These are phyloP conservation scores for Scedosporium boydii DNA, from an alignment of 2,329 filamentous ascomycete species.

Conservation along the genomic window DNA sequence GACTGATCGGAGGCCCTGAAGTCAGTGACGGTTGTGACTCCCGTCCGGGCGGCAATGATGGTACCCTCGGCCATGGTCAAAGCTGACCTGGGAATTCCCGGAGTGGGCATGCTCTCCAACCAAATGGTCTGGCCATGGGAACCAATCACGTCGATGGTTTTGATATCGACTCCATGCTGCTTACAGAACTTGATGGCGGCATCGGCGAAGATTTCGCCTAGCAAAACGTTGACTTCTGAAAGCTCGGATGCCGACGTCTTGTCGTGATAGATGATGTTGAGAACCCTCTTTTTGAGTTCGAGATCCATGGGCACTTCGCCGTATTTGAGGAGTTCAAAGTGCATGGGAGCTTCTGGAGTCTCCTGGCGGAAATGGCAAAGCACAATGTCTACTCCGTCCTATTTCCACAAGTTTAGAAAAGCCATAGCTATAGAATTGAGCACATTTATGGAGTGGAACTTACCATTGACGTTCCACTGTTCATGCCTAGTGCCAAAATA, in stretches of 20 bases:
- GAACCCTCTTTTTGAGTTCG: constrained; percentile 44
- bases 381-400: constrained; percentile 47
- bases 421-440: background rate
- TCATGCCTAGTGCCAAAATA: constrained; percentile 42
- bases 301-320: constrained; percentile 44
- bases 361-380: constrained; percentile 47
- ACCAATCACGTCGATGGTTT: constrained; percentile 42
- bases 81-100: constrained; percentile 33
- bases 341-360: constrained; percentile 39
- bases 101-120: constrained; percentile 42
- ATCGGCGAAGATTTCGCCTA: constrained; percentile 46
- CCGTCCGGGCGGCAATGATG: constrained; percentile 43
- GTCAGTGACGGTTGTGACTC: constrained; percentile 49
- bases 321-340: constrained; percentile 47
- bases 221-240: constrained; percentile 45
- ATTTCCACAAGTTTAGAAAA: too few species aligned
- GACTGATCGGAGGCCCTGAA: constrained; percentile 48
- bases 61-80: constrained; percentile 49
- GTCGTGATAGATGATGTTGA: constrained; percentile 47
- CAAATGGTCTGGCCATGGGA: constrained; percentile 52
- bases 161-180: constrained; percentile 29
- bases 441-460: too few species aligned
- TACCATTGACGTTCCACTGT: constrained; percentile 38
- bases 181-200: constrained; percentile 40
- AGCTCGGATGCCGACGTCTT: constrained; percentile 41